Evolutionary conservation across 2,329 filamentous ascomycete species (phyloP).

Genomic region (Talaromyces sp.): DNA sequence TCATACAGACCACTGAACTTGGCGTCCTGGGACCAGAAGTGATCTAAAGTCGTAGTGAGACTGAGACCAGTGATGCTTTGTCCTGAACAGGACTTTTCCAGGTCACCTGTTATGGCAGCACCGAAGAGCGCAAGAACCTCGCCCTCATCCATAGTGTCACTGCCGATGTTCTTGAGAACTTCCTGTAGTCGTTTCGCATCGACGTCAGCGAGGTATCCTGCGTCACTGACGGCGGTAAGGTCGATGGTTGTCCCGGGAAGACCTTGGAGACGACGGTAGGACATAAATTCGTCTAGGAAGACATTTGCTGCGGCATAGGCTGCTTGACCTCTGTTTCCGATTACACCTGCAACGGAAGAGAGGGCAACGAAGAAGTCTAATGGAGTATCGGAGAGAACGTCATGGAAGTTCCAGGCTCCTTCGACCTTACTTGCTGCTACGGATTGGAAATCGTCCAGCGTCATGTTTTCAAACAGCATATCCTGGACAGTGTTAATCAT

Average conservation of each 20-base stretch:
- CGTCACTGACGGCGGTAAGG: slow-evolving; percentile 29
- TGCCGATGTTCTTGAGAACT: slow-evolving; percentile 28
- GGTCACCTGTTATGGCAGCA: slow-evolving; percentile 53
- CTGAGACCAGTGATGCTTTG: slow-evolving; percentile 60
- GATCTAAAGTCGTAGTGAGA: slow-evolving; percentile 42
- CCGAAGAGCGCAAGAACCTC: slow-evolving; percentile 60
- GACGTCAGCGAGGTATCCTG: slow-evolving; percentile 25
- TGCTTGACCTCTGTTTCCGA: slow-evolving; percentile 32
- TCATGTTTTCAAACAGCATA: slow-evolving; percentile 36
- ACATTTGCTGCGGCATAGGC: slow-evolving; percentile 31
- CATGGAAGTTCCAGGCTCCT: slow-evolving; percentile 35
- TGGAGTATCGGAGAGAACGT: slow-evolving; percentile 15
- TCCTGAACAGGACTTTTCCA: slow-evolving; percentile 48
- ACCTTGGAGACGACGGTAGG: slow-evolving; percentile 29
- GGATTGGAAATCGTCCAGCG: slow-evolving; percentile 12
- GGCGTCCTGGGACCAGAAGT: slow-evolving; percentile 59
- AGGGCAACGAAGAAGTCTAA: slow-evolving; percentile 34
- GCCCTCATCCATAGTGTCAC: slow-evolving; percentile 41
- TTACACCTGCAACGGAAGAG: slow-evolving; percentile 30
- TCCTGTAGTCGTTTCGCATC: slow-evolving; percentile 24
- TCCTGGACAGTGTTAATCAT: slow-evolving; percentile 20
- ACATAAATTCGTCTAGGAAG: slow-evolving; percentile 32
- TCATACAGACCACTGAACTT: slow-evolving; percentile 57
- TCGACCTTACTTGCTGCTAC: slow-evolving; percentile 12
- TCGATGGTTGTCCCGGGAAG: slow-evolving; percentile 33